These are phyloP conservation scores for Ascomycota sp. DNA, from an alignment of 2,329 filamentous ascomycete species.

Conservation along the genomic window DNA sequence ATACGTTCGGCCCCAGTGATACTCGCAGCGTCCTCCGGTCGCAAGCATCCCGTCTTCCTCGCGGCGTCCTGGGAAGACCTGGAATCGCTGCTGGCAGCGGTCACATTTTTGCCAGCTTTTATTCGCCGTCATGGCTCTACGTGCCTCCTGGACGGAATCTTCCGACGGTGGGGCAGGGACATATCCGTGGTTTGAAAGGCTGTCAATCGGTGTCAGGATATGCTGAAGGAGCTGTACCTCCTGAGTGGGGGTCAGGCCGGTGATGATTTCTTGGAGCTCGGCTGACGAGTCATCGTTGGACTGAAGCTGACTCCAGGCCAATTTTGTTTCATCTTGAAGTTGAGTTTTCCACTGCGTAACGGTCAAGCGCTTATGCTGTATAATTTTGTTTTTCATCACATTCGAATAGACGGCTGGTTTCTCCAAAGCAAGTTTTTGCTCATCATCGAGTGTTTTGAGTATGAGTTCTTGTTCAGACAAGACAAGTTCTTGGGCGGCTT, in stretches of 20 bases:
- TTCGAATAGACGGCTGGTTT: slow-evolving; percentile 59
- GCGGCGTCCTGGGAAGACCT: slow-evolving; percentile 74
- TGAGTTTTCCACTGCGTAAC: slow-evolving; percentile 51
- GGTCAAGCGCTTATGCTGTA: slow-evolving; percentile 56
- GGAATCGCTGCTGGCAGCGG: slow-evolving; percentile 68
- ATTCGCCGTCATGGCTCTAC: slow-evolving; percentile 41
- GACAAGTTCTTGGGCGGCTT: slow-evolving; percentile 29
- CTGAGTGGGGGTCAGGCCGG: slow-evolving; percentile 45
- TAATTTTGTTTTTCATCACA: slow-evolving; percentile 62
- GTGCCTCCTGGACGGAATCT: slow-evolving; percentile 45
- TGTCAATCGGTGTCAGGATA: slow-evolving; percentile 41
- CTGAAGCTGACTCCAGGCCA: slow-evolving; percentile 9
- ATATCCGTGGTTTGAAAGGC: slow-evolving; percentile 54
- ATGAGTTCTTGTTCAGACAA: slow-evolving; percentile 48
- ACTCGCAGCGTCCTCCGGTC: slow-evolving; percentile 56
- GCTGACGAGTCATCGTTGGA: slow-evolving; percentile 9
- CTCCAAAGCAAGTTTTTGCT: slow-evolving; percentile 51
- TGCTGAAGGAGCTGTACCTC: slow-evolving; percentile 45
- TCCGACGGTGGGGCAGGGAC: slow-evolving; percentile 45
- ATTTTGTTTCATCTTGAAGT: slow-evolving; percentile 19
- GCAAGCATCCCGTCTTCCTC: slow-evolving; percentile 56
- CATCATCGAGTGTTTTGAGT: slow-evolving; percentile 50
- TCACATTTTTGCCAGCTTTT: slow-evolving; percentile 77
- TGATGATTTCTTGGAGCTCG: slow-evolving; percentile 35
- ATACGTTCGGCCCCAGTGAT: slow-evolving; percentile 59